Percentiles rank a stretch among this genome's conserved stretches.
These are phyloP conservation scores for Syzygium aqueum DNA, from an alignment of 345 rosid genomes.

Conservation along the genomic window DNA sequence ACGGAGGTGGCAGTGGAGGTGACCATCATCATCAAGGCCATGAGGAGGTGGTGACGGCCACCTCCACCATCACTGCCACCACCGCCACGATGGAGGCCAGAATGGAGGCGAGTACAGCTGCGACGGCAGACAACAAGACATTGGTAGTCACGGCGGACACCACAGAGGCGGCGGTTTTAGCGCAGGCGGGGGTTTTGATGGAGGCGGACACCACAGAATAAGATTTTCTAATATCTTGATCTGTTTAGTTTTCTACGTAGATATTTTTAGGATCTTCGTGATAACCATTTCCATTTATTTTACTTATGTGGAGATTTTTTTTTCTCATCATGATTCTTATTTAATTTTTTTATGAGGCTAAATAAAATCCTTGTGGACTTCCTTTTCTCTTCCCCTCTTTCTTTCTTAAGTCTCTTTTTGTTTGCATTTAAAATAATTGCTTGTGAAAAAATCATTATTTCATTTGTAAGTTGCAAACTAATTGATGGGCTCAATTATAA, in stretches of 20 bases:
- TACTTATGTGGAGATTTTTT: background rate
- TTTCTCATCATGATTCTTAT: background rate
- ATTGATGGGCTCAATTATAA: too few relatives aligned
- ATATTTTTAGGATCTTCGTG: background rate
- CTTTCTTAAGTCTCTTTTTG: background rate
- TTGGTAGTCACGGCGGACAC: background rate
- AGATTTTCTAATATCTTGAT: background rate
- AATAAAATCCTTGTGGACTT: background rate
- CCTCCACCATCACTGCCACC: background rate
- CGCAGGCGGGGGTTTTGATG: background rate
- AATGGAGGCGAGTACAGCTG: background rate
- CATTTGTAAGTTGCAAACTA: too few relatives aligned
- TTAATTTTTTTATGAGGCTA: background rate
- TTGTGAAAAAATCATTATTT: too few relatives aligned
- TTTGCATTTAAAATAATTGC: too few relatives aligned
- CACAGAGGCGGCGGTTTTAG: background rate
- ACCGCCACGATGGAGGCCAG: background rate
- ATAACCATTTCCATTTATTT: background rate
- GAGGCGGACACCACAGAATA: background rate
- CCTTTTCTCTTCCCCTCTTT: background rate
- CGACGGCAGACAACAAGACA: background rate
- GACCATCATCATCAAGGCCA: background rate
- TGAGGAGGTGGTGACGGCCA: too few relatives aligned
- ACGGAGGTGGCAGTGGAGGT: background rate
- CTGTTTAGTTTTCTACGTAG: background rate